phyloP scores from a whole-genome alignment of 306 rosid species.

The Citrullus mucosospermus region DNA sequence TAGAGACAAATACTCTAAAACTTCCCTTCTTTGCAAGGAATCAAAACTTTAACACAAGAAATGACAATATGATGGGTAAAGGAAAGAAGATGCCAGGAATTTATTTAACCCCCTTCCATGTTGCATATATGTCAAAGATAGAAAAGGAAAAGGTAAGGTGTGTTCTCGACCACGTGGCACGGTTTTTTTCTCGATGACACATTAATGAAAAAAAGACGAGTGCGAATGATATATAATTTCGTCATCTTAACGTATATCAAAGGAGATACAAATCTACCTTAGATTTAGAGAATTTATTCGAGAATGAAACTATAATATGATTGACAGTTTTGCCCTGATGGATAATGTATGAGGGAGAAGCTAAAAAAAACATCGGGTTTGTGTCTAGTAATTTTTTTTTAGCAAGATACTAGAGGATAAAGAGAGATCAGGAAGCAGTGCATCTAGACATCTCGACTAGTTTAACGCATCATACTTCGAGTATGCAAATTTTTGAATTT shows the following conservation, averaged over 20 bases:
- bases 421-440: too few relatives aligned
- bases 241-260: neutral
- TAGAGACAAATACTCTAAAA: neutral
- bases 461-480: too few relatives aligned
- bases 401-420: too few relatives aligned
- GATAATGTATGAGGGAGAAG: neutral
- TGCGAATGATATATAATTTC: neutral
- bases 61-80: slow-evolving; percentile 15
- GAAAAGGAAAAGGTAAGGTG: slow-evolving; percentile 18
- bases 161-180: slow-evolving; percentile 20
- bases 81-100: slow-evolving; percentile 23
- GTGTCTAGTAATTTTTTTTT: too few relatives aligned
- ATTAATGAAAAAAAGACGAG: neutral
- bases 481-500: neutral
- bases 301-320: too few relatives aligned
- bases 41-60: slow-evolving; percentile 11
- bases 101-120: slow-evolving; percentile 13
- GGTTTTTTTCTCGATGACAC: neutral
- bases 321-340: too few relatives aligned
- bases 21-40: slow-evolving; percentile 5
- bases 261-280: neutral
- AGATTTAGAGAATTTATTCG: neutral
- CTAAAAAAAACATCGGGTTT: neutral
- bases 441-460: too few relatives aligned
- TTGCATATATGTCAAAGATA: slow-evolving; percentile 17